Conservation (phyloP, 768 basidiomycete species). For the Leccinum ochraceum region DNA sequence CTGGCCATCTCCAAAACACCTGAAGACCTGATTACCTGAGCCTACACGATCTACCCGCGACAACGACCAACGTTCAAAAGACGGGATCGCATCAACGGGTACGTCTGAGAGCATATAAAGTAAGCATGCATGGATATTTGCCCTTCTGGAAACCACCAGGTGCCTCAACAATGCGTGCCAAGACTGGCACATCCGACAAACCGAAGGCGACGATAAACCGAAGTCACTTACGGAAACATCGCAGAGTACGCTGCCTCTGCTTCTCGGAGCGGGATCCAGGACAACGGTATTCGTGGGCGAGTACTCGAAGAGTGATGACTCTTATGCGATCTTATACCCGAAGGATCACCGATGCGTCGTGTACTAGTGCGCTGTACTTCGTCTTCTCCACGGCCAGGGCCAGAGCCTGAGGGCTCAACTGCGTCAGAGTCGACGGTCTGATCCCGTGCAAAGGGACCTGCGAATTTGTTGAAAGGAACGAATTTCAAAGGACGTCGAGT, state of each 20-base stretch:
- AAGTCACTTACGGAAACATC: constrained; percentile 28
- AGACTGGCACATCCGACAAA: constrained; percentile 7
- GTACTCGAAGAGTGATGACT: neutral
- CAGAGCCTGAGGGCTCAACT: constrained; percentile 1
- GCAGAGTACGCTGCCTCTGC: constrained; percentile 29
- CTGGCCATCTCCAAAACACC: neutral
- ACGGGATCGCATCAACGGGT: neutral
- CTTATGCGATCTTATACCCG: constrained; percentile 2
- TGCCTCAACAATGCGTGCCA: neutral
- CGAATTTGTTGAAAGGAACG: constrained; percentile 28
- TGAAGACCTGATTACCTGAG: neutral
- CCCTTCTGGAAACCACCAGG: neutral
- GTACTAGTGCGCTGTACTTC: neutral
- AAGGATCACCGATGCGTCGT: neutral
- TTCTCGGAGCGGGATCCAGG: constrained; percentile 27
- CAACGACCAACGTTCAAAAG: neutral
- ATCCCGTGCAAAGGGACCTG: neutral
- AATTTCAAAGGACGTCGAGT: constrained; percentile 30
- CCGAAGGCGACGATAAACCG: neutral
- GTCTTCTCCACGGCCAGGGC: neutral
- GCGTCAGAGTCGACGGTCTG: neutral
- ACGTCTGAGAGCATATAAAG: neutral
- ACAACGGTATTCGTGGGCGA: constrained; percentile 19
- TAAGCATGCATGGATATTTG: neutral
- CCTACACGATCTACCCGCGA: neutral